Evolutionary conservation across 1,284 basidiomycete genomes (phyloP).

Genomic region (Leccinum pachyderme): DNA sequence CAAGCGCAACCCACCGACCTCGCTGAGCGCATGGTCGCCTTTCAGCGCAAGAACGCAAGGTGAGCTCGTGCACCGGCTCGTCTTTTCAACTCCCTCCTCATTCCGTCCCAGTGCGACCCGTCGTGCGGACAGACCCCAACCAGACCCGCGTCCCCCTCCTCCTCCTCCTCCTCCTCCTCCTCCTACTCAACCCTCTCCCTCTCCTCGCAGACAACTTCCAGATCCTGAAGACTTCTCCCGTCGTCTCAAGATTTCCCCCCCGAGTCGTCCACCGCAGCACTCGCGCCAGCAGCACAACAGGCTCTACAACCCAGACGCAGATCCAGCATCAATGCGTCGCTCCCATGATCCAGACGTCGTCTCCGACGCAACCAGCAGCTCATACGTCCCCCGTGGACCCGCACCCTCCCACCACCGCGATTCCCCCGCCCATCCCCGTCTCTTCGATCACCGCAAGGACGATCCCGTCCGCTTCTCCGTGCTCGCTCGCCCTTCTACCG

Average conservation of each 20-base stretch:
- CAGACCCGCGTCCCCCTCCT: not conserved
- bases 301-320: constrained; percentile 69
- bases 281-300: constrained; percentile 40
- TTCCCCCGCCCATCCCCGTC: constrained; percentile 46
- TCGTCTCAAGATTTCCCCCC: constrained; percentile 61
- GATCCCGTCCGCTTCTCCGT: constrained; percentile 80
- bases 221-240: constrained; percentile 71
- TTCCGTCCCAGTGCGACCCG: constrained; percentile 41
- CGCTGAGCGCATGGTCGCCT: constrained; percentile 61
- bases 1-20: constrained; percentile 57
- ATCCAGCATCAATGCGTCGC: constrained; percentile 61
- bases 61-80: constrained; percentile 29
- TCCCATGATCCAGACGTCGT: constrained; percentile 60
- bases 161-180: constrained; percentile 8
- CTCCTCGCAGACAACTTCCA: constrained; percentile 23
- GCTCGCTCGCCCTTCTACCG: constrained; percentile 48
- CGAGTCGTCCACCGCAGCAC: constrained; percentile 38
- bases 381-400: constrained; percentile 44
- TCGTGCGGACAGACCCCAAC: constrained; percentile 43
- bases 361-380: constrained; percentile 54
- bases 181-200: not conserved
- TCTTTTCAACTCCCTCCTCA: not conserved
- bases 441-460: constrained; percentile 84
- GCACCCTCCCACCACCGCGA: constrained; percentile 36
- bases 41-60: constrained; percentile 64